Evolutionary conservation across 78 protist genomes (phyloP), one percentile per base, ranked within the genome.

Genomic region (Guillardia theta): DNA sequence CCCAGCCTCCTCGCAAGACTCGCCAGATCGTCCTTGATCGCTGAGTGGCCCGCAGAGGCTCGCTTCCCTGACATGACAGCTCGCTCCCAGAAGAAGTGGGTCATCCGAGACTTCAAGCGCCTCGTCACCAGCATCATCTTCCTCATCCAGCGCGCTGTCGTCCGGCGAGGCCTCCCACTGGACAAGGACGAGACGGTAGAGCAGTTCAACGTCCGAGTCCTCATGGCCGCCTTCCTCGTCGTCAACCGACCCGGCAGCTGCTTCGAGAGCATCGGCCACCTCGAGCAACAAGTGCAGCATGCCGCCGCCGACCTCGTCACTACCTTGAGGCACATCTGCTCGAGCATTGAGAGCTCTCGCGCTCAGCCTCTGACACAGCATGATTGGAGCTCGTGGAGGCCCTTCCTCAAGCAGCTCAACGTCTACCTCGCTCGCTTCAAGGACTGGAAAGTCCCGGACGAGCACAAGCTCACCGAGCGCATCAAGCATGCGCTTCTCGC

Each of bases 401-500:
- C 70, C 70, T 70, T 70, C 41, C 41, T 27, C 39, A 22, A 10
- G 87, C 12, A 37, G 87, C 33, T 70, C 41, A 22, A 36, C 45
- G 87, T 15, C 22, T 70, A 70, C 41, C 47, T 70, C 47, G 37
- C n/a, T 15, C 15, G 37, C 39, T 70, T 70, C 87, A 70, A 70
- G 87, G 41, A 37, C 22, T 70, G 87, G 87, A 70, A 70, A 43
- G 22, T 36, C 41, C 33, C 41, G 12, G 87, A 70, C 22, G 87
- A 70, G 87, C 70, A 58, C 39, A 58, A 58, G 70, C 70, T 58
- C 39, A 30, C 39, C 70, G 70, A 58, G 70, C 21, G 70, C 47
- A 70, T 70, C 33, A 70, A 70, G 41, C 87, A 70, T 24, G 87
- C 87, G 45, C 87, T 70, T 43, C n/a, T 43, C 45, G 87, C 87